Base-by-base conservation (phyloP, 148 eudicot genomes). In the Fagopyrum homotropicum region DNA sequence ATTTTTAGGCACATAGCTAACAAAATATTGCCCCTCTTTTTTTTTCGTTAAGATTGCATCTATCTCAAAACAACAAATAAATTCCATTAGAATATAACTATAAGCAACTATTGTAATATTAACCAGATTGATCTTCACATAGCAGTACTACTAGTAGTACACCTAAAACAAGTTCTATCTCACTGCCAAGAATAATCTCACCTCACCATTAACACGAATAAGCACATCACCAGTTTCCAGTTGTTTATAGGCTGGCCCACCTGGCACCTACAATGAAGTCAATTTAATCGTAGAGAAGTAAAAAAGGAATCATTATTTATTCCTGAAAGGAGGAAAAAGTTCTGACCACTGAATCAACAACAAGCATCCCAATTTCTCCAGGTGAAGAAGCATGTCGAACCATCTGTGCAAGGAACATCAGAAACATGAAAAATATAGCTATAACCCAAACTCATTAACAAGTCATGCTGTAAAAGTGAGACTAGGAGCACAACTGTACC, bases 141-240 rank as follows among this genome's bases (percentile, higher is more conserved):
- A 61, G 68, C 68, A 61, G 8, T 26, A 26, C 40, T 60, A 26
- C 40, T 60, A 26, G 68, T 29, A 26, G n/a, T 12, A 61, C 69
- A 29, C 12, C 69, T 30, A 63, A 63, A 44, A 9, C n/a, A 7
- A 47, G 72, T 30, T 12, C 11, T n/a, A 16, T 55, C 59, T 16
- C 59, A 16, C 6, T 55, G 59, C 22, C 59, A 16, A 69, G 40
- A 26, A 30, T 69, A 17, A 77, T 86, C 69, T 82, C 81, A 96
- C 99, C 79, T 91, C 86, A 72, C 90, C 91, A 84, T 96, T 96
- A 60, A 92, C 80, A 74, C 81, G 81, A 78, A 96, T 86, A 83
- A 96, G 98, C 77, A 96, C 98, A 81, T 96, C 99, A 80, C 99
- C 99, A 59, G 99, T 87, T 87, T 92, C 97, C 90, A 96, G 83